phyloP scores from a whole-genome alignment of 2,329 filamentous ascomycete genomes.

The Cercospora zeina region DNA sequence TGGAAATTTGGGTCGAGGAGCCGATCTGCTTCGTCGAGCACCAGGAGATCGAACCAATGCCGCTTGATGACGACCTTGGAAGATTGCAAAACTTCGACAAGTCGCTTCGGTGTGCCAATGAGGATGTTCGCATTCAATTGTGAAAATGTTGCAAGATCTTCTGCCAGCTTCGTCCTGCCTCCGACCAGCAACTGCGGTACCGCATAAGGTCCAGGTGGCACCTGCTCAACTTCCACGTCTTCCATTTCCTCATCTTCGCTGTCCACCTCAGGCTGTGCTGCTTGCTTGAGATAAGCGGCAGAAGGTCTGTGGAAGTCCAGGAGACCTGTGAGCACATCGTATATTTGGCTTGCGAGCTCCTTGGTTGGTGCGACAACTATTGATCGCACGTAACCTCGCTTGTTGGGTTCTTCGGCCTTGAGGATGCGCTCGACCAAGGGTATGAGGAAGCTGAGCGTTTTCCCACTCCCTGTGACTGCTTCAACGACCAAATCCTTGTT shows the following conservation, averaged over 20 bases:
- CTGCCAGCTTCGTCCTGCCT: constrained; percentile 74
- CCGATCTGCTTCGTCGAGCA: constrained; percentile 92
- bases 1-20: constrained; percentile 93
- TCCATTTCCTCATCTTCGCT: constrained; percentile 47
- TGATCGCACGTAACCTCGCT: constrained; percentile 84
- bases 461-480: constrained; percentile 86
- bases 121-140: constrained; percentile 83
- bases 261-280: constrained; percentile 38
- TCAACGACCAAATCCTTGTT: constrained; percentile 94
- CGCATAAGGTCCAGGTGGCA: constrained; percentile 55
- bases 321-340: constrained; percentile 73
- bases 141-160: constrained; percentile 83
- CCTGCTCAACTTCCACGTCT: constrained; percentile 47
- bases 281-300: constrained; percentile 63
- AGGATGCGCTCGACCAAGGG: constrained; percentile 81
- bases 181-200: constrained; percentile 87
- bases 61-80: constrained; percentile 49
- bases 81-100: constrained; percentile 84
- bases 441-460: constrained; percentile 83
- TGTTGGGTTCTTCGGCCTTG: constrained; percentile 75
- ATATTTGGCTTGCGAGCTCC: constrained; percentile 88
- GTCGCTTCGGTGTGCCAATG: constrained; percentile 84
- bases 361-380: constrained; percentile 91
- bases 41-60: constrained; percentile 74
- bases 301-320: constrained; percentile 82